Base-by-base conservation (phyloP, 371 early-diverging fungal species). In the Rhizomucor pusillus region DNA sequence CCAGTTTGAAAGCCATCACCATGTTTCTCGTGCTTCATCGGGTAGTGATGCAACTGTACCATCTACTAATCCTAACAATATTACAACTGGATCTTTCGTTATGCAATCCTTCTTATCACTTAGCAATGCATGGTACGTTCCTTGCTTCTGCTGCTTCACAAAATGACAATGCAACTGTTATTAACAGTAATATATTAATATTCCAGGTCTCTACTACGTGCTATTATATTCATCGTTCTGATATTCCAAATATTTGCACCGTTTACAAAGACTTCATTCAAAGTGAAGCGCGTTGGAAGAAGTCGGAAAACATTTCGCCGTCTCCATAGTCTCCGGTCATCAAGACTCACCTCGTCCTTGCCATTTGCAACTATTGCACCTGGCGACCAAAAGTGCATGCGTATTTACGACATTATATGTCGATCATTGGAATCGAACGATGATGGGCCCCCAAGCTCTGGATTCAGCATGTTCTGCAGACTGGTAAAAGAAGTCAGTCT, bases 1-100 rank as follows among this genome's bases (percentile, higher is more conserved):
- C 35, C 66, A 76, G 39, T 66, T 59, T 51, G 63, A 61, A 36
- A 63, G 65, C 10, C 75, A 75, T 39, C 75, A 69, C 7, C 77
- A 72, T 60, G 44, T 47, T 22, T 69, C 73, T 16, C 62, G 69
- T 43, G 64, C 78, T 9, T 56, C 71, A 11, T 29, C 29, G 1
- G 63, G 63, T 20, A 46, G 52, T 18, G 55, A 47, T 39, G 44
- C 44, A 16, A 33, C 48, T 18, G 43, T 22, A 12, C 25, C 16
- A 16, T 50, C 53, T 16, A 41, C 35, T 25, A 18, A 35, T 20
- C 50, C 40, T 43, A 43, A 18, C 16, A 57, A 5, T 44, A 35
- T 12, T 19, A 35, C 20, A 37, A 43, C 14, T 50, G 49, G 23
- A 3, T 37, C 56, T 19, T 35, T 35, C 14, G 19, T 36, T 46